Base-by-base conservation (phyloP, 768 basidiomycete genomes). In the Lactarius evosmus region DNA sequence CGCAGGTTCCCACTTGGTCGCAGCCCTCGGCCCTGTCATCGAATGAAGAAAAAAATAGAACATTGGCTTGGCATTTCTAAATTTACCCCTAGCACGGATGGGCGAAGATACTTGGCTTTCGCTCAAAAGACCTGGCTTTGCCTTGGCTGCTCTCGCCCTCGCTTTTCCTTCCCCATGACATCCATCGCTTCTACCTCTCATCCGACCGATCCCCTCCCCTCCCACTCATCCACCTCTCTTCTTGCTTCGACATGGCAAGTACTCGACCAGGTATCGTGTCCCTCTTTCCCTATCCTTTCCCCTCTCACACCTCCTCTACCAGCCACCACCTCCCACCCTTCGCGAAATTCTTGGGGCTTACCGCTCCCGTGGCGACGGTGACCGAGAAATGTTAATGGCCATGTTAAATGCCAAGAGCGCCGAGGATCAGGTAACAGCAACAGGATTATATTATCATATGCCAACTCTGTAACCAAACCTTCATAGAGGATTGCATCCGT, bases 341-440 rank as follows among this genome's bases (percentile, higher is more conserved):
- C 83, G 89, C 54, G 93, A 95, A 69, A 94, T 97, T 49, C 85
- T 97, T 29, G 82, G 83, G 41, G 93, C 94, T 8, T 97, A 95
- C 78, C 82, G 83, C 61, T 76, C 85, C 41, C 91, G 87, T 71
- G 95, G 95, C 65, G 91, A 95, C 65, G 94, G 93, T 49, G 95
- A 97, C 79, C 82, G 94, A 27, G 93, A 95, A 58, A 89, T 95
- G 85, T 80, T 97, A 25, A 81, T 96, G 38, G 85, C 92, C 68
- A 90, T 97, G 83, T 80, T 97, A 56, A 93, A 89, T 65, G 93
- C 94, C 71, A 97, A 97, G 79, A 83, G 86, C 52, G 88, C 95
- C 14, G 95, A 97, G 74, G 95, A 97, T 72, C 90, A 96, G 83
- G 93, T 92, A 67, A 46, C 25, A 12, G n/a, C 84, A 27, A 70